These are phyloP conservation scores for Gracilariopsis chorda DNA, from an alignment of 23 red algal genomes.

Conservation along the genomic window DNA sequence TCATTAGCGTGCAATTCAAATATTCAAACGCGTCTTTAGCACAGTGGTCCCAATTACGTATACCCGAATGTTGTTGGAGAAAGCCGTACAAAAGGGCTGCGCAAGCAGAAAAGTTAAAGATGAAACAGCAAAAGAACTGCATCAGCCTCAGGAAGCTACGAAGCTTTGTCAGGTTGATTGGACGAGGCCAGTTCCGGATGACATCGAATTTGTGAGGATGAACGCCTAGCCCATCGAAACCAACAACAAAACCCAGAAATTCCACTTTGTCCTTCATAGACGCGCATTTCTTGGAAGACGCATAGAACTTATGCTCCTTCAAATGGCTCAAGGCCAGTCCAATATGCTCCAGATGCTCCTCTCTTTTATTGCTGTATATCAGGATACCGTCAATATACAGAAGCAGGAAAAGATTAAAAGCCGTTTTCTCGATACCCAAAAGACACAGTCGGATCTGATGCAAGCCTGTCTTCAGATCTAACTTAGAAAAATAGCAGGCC, in stretches of 20 bases:
- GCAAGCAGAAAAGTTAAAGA: background rate
- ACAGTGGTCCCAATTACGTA: background rate
- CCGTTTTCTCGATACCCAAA: background rate
- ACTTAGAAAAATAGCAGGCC: background rate
- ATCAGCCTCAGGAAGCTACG: slow-evolving; percentile 1
- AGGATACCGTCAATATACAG: too few species aligned
- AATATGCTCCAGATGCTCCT: background rate
- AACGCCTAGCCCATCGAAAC: background rate
- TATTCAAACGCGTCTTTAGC: background rate
- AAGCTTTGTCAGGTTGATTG: background rate
- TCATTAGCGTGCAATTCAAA: background rate
- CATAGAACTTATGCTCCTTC: background rate
- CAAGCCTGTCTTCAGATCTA: background rate
- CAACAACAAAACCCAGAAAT: slow-evolving; percentile 1
- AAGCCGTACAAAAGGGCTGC: background rate
- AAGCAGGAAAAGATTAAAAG: too few species aligned
- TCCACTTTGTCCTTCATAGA: background rate
- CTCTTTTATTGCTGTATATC: background rate
- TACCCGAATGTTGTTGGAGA: background rate
- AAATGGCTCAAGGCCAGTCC: background rate
- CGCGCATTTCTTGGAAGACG: background rate
- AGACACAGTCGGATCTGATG: background rate
- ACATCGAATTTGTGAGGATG: background rate
- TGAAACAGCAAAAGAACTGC: background rate
- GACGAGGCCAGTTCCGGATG: background rate